phyloP scores from a whole-genome alignment of 2,329 filamentous ascomycete genomes.

The Colletotrichum cordylinicola region DNA sequence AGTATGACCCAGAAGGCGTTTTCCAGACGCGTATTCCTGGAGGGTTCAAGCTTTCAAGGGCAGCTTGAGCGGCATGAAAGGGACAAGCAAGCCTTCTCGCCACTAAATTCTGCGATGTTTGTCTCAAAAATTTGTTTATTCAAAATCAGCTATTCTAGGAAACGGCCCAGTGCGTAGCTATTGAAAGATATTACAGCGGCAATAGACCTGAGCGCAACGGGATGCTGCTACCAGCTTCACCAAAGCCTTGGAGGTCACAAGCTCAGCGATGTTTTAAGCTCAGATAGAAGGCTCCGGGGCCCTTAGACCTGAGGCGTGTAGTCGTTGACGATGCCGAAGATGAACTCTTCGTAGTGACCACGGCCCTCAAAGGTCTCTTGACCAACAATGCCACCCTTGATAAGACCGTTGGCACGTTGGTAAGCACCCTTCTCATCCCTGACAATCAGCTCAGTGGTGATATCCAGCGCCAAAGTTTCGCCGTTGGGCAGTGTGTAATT shows the following conservation, averaged over 20 bases:
- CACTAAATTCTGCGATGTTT: too few species aligned
- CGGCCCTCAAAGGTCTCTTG: neutral
- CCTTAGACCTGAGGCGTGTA: neutral
- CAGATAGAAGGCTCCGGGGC: neutral
- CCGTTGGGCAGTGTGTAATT: neutral
- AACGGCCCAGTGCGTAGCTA: too few species aligned
- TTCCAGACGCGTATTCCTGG: conserved; percentile 36
- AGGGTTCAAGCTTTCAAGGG: conserved; percentile 32
- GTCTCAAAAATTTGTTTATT: too few species aligned
- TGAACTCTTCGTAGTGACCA: neutral
- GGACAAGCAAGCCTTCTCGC: neutral
- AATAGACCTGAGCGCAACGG: too few species aligned
- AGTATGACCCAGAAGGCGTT: conserved; percentile 32
- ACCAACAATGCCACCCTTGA: neutral
- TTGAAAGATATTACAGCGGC: too few species aligned
- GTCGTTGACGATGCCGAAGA: neutral
- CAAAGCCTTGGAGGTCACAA: too few species aligned
- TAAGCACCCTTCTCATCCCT: neutral
- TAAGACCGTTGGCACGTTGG: neutral
- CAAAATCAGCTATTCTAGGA: too few species aligned
- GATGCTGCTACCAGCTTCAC: too few species aligned
- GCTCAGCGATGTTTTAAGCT: too few species aligned
- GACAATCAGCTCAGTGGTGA: neutral
- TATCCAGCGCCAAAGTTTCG: neutral
- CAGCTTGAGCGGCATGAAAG: neutral